Base-by-base conservation (phyloP, 75 land plant genomes). In the Pinus albicaulis region DNA sequence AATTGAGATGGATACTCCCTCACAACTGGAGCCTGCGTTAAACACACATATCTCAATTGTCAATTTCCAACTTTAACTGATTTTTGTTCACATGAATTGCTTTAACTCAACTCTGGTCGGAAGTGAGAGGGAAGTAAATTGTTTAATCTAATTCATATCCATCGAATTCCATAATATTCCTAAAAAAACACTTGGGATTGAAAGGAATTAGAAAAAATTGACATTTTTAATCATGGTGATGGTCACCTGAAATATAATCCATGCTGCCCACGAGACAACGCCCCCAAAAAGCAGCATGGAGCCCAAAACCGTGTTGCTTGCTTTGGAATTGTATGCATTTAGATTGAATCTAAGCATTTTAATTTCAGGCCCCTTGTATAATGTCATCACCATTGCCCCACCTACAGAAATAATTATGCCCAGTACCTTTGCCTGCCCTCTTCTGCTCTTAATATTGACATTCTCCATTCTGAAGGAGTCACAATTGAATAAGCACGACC, bases 1-100 rank as follows among this genome's bases (percentile, higher is more conserved):
- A 88, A 72, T 26, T 81, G 93, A 72, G 90, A 86, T 16, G 90
- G 86, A 74, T 86, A 86, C 74, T 70, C 36, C 36, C 77, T 83
- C 58, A 88, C 41, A 16, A 86, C 86, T 19, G 48, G 52, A 22
- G 82, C 88, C 90, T 88, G 77, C 56, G 73, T 24, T 64, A 31
- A 28, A 25, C 8, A 61, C 10, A 36, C 4, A 70, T 38, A 41
- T 17, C 8, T 14, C 17, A 22, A 8, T 3, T 15, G 4, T 19
- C 17, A 55, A 23, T 5, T 53, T 38, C 6, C 13, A 5, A 7
- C 7, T 4, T 28, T 3, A 5, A 5, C 31, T 34, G 2, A 2
- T 26, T 0, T 63, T 23, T 15, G 17, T 28, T 63, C 2, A 8
- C 5, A 64, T 1, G 1, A 31, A 0, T 31, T 1, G 1, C 31